phyloP scores from a whole-genome alignment of 2,329 filamentous ascomycete genomes.

The Cryphonectria parasitica region DNA sequence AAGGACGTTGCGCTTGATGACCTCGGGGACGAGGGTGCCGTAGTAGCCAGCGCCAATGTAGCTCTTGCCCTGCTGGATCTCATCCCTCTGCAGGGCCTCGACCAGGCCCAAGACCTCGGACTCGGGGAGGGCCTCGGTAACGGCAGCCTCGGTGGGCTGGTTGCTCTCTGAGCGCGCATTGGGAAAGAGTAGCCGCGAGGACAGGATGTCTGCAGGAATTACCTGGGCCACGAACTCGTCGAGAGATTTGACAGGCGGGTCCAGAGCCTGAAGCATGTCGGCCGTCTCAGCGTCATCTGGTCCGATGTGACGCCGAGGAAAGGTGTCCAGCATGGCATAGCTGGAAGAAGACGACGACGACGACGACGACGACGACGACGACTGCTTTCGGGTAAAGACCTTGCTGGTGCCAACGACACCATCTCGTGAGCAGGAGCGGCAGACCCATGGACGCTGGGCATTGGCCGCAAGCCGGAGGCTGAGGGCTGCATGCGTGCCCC shows the following conservation, averaged over 20 bases:
- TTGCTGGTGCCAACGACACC: slow-evolving; percentile 22
- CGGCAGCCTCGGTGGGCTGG: slow-evolving; percentile 41
- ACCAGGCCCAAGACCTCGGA: slow-evolving; percentile 57
- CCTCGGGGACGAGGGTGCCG: slow-evolving; percentile 80
- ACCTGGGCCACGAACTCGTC: slow-evolving; percentile 87
- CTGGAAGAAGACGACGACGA: background rate
- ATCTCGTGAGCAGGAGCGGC: slow-evolving; percentile 23
- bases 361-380: slow-evolving; percentile 24
- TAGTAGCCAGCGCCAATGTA: slow-evolving; percentile 91
- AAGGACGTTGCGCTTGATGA: slow-evolving; percentile 90
- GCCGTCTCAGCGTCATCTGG: slow-evolving; percentile 71
- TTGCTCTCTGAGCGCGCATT: slow-evolving; percentile 46
- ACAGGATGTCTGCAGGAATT: slow-evolving; percentile 78
- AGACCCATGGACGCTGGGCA: slow-evolving; percentile 29
- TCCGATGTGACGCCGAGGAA: slow-evolving; percentile 85
- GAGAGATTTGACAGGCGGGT: slow-evolving; percentile 72
- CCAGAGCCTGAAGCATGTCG: slow-evolving; percentile 79
- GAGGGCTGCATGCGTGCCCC: slow-evolving; percentile 18
- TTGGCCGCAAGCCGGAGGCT: slow-evolving; percentile 27
- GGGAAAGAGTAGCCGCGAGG: slow-evolving; percentile 65
- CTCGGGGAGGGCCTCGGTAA: slow-evolving; percentile 57
- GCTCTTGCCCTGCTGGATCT: slow-evolving; percentile 55
- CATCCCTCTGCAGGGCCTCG: slow-evolving; percentile 37
- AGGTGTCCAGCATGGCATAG: slow-evolving; percentile 59
- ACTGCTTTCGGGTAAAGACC: slow-evolving; percentile 31